phyloP scores from a whole-genome alignment of 2,329 filamentous ascomycete genomes.

The Aspergillus candidus region DNA sequence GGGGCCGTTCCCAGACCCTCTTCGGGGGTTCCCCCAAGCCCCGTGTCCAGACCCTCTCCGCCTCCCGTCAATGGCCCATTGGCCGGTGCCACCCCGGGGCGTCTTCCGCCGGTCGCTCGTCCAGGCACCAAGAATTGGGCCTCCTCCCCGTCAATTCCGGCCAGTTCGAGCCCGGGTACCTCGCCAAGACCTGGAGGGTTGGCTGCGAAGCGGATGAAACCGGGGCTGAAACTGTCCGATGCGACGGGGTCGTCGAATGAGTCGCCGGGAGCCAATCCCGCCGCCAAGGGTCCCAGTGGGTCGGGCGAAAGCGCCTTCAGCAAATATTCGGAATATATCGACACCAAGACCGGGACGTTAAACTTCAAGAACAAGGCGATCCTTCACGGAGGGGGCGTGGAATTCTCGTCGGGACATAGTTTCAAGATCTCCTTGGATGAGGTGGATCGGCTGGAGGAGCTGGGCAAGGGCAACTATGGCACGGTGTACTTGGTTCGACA shows the following conservation, averaged over 20 bases:
- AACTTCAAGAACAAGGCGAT: constrained; percentile 90
- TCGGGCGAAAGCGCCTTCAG: constrained; percentile 52
- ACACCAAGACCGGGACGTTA: constrained; percentile 83
- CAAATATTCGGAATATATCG: constrained; percentile 75
- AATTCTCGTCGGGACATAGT: constrained; percentile 81
- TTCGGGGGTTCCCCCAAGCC: background rate
- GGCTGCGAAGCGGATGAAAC: constrained; percentile 44
- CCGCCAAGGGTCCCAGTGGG: constrained; percentile 24
- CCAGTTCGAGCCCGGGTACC: constrained; percentile 31
- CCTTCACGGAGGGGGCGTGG: constrained; percentile 81
- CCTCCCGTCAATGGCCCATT: constrained; percentile 20
- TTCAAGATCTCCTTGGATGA: constrained; percentile 96
- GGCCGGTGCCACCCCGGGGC: constrained; percentile 27
- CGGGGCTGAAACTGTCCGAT: constrained; percentile 45
- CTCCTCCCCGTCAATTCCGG: constrained; percentile 20
- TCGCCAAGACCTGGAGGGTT: constrained; percentile 41
- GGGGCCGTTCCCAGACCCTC: constrained; percentile 24
- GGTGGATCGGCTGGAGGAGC: constrained; percentile 83
- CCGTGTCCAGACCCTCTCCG: constrained; percentile 5
- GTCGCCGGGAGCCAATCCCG: constrained; percentile 35
- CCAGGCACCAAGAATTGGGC: constrained; percentile 30
- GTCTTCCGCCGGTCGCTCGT: constrained; percentile 20
- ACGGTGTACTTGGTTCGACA: constrained; percentile 96
- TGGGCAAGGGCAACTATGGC: constrained; percentile 97
- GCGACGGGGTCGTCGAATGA: constrained; percentile 43